Evolutionary conservation across 176 grass and related monocot species (phyloP).

Genomic region (Chloris gayana): DNA sequence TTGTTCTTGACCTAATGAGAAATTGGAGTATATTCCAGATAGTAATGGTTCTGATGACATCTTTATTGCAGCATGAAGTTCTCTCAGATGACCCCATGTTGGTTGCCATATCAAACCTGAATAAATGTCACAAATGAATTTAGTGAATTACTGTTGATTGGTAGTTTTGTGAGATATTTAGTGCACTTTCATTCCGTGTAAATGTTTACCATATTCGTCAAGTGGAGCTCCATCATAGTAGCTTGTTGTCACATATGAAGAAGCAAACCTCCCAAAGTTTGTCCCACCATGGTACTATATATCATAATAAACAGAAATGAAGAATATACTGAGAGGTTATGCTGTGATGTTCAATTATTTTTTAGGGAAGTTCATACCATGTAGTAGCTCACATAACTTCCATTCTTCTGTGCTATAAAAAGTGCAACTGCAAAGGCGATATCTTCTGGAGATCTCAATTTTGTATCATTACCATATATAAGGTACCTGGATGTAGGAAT

Average conservation of each 20-base stretch:
- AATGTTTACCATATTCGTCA: conserved; percentile 84
- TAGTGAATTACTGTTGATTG: neutral
- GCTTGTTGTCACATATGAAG: conserved; percentile 81
- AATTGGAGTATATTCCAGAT: conserved; percentile 65
- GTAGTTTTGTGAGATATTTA: neutral
- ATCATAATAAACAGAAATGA: conserved; percentile 27
- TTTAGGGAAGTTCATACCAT: conserved; percentile 55
- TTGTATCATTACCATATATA: conserved; percentile 71
- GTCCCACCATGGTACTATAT: conserved; percentile 94
- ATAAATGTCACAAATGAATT: conserved; percentile 10
- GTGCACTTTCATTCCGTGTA: neutral
- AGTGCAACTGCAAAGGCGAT: conserved; percentile 72
- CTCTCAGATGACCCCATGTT: conserved; percentile 88
- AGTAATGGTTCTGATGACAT: conserved; percentile 62
- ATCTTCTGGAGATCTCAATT: conserved; percentile 66
- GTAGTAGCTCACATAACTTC: conserved; percentile 97
- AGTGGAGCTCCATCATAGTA: conserved; percentile 96
- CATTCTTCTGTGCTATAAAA: conserved; percentile 79
- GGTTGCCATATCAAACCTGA: conserved; percentile 86
- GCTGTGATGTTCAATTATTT: neutral
- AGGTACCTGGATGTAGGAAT: conserved; percentile 44
- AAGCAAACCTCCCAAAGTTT: conserved; percentile 86
- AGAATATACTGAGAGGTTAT: neutral
- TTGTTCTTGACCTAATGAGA: conserved; percentile 64
- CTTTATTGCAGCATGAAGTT: conserved; percentile 79